Conservation (phyloP, 345 rosid species). For the Noccaea caerulescens region DNA sequence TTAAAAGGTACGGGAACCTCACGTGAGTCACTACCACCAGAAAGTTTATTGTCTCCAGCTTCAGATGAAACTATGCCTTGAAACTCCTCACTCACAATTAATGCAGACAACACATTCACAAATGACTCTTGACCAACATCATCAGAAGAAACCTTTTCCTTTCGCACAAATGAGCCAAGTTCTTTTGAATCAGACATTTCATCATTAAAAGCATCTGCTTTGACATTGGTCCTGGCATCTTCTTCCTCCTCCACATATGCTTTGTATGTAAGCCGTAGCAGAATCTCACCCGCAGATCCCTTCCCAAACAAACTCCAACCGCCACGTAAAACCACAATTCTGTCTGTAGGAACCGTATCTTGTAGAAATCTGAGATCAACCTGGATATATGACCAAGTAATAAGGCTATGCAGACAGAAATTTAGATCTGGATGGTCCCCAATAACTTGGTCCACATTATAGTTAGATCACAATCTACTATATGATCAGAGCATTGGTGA, state of each 20-base stretch:
- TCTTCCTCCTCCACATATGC: slow-evolving; percentile 98
- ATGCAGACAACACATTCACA: slow-evolving; percentile 92
- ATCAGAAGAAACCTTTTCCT: slow-evolving; percentile 43
- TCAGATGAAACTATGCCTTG: slow-evolving; percentile 96
- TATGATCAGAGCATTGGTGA: background rate
- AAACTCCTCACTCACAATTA: slow-evolving; percentile 93
- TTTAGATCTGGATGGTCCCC: background rate
- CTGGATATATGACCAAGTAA: slow-evolving; percentile 50
- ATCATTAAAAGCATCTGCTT: slow-evolving; percentile 69
- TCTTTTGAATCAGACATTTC: slow-evolving; percentile 75
- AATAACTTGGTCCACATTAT: no score
- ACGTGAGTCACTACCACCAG: slow-evolving; percentile 47
- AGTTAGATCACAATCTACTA: no score
- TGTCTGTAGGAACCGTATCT: slow-evolving; percentile 96
- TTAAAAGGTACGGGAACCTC: slow-evolving; percentile 45
- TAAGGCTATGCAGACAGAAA: slow-evolving; percentile 21
- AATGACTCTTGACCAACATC: slow-evolving; percentile 75
- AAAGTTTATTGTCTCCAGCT: slow-evolving; percentile 56
- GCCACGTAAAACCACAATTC: slow-evolving; percentile 67
- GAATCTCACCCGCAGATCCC: slow-evolving; percentile 79
- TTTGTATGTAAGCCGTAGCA: slow-evolving; percentile 92
- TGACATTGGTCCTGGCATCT: slow-evolving; percentile 61
- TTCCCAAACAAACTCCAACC: slow-evolving; percentile 81
- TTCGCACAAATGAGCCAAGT: slow-evolving; percentile 47
- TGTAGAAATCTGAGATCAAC: slow-evolving; percentile 77